Percentiles rank a stretch among this genome's conserved stretches.
Evolutionary conservation across 1,284 basidiomycete species (phyloP).

Genomic region (Fomitopsis betulina): DNA sequence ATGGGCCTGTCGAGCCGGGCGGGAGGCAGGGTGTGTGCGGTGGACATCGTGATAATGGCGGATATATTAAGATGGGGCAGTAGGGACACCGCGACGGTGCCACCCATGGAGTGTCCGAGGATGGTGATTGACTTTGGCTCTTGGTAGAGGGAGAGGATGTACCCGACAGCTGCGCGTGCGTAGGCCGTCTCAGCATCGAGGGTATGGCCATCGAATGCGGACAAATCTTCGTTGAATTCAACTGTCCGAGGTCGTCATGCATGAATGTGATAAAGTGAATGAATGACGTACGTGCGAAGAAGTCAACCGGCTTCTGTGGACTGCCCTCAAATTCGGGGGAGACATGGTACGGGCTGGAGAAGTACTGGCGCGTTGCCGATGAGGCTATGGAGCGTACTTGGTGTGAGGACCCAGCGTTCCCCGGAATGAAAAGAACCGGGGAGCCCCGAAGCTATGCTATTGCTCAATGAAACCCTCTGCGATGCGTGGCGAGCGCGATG

Average conservation of each 20-base stretch:
- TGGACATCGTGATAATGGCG: constrained; percentile 90
- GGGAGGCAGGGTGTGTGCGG: constrained; percentile 87
- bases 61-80: constrained; percentile 65
- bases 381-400: constrained; percentile 96
- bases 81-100: constrained; percentile 79
- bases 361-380: constrained; percentile 81
- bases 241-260: constrained; percentile 40
- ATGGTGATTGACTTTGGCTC: constrained; percentile 62
- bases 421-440: constrained; percentile 95
- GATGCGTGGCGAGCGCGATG: background rate
- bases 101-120: constrained; percentile 98
- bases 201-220: constrained; percentile 91
- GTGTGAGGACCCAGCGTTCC: constrained; percentile 93
- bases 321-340: constrained; percentile 46
- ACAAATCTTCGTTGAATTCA: constrained; percentile 97
- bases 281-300: constrained; percentile 67
- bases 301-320: constrained; percentile 61
- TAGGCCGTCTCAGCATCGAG: constrained; percentile 82
- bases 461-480: constrained; percentile 14
- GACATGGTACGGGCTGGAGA: constrained; percentile 46
- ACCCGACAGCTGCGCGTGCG: constrained; percentile 66
- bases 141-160: constrained; percentile 78
- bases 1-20: constrained; percentile 83
- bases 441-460: constrained; percentile 44
- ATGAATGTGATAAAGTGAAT: background rate